Evolutionary conservation across 2,329 filamentous ascomycete genomes (phyloP).

Genomic region (Exophiala dermatitidis): DNA sequence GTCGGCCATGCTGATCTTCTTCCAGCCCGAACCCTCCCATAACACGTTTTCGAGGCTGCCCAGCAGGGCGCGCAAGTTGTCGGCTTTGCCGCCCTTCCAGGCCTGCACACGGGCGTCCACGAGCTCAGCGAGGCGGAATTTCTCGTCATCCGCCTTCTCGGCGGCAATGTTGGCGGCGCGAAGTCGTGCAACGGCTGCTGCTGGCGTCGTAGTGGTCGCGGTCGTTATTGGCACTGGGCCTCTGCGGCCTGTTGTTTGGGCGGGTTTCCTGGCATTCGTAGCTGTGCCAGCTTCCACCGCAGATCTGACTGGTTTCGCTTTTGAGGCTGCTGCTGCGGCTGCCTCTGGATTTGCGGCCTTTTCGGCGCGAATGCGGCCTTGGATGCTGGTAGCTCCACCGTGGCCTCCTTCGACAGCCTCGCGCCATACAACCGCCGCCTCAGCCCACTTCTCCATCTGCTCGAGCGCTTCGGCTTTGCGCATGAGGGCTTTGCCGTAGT

Average conservation of each 20-base stretch:
- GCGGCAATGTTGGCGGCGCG: constrained; percentile 79
- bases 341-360: constrained; percentile 65
- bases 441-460: constrained; percentile 87
- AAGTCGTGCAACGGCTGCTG: constrained; percentile 73
- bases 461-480: constrained; percentile 94
- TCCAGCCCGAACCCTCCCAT: constrained; percentile 91
- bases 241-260: constrained; percentile 46
- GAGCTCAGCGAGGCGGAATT: constrained; percentile 76
- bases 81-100: constrained; percentile 87
- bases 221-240: constrained; percentile 26
- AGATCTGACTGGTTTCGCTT: constrained; percentile 31
- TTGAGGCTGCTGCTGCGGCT: constrained; percentile 38
- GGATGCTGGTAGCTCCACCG: constrained; percentile 75
- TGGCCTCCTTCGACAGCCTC: constrained; percentile 74
- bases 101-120: constrained; percentile 71
- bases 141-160: constrained; percentile 83
- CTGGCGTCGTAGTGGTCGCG: constrained; percentile 32
- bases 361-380: constrained; percentile 83
- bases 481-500: constrained; percentile 87
- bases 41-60: constrained; percentile 81
- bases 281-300: constrained; percentile 26
- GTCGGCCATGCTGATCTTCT: constrained; percentile 91
- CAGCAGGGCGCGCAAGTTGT: constrained; percentile 82
- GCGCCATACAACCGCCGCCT: constrained; percentile 75
- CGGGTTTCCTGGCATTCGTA: constrained; percentile 44